Evolutionary conservation across 225 moss, liverwort and hornwort species (phyloP), one percentile per base, ranked within the genome.

Genomic region (Bryoerythrophyllum caledonicum): DNA sequence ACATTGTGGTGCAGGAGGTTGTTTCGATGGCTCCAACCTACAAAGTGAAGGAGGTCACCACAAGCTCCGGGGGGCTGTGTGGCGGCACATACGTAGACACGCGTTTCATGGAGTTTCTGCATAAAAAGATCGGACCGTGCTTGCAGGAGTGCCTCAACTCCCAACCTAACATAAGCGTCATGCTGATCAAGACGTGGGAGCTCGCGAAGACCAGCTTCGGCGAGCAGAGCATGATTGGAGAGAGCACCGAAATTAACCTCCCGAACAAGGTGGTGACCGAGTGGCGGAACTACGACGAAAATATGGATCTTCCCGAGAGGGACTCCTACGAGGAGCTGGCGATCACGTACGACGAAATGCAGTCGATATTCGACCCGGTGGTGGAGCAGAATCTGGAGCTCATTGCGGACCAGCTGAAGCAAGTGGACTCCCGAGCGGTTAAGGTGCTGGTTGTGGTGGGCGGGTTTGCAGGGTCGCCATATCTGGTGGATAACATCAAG

Each of bases 391-490:
- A 88, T 8, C 53, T 91, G 34, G 32, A 63, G 2, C 68, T 90
- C 16, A 90, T 93, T 7, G 56, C 78, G 7, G 59, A 72, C 10
- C 87, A 85, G 30, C 26, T 91, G 52, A 40, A 32, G 0, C 70
- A 78, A 72, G 77, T 80, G 52, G 54, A 49, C 7, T 69, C 21
- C 3, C 19, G 38, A 38, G 8, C 48, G 48, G 66, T 93, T 30
- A 83, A 83, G 59, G 78, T 73, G 19, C 86, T 93, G 23, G 76
- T 90, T 20, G 72, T 91, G 19, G 93, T 91, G 0, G 93, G 93
- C 15, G 91, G 90, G 21, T 94, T 91, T 41, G 85, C 87, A 19
- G 86, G 71, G 17, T 93, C 93, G 0, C 85, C 86, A 10, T 91
- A 88, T 75, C 80, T 93, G 8, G 52, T 84, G 59, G 78, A 62